Conservation (phyloP, 2,329 filamentous ascomycete genomes). For the Aspergillus sp. region DNA sequence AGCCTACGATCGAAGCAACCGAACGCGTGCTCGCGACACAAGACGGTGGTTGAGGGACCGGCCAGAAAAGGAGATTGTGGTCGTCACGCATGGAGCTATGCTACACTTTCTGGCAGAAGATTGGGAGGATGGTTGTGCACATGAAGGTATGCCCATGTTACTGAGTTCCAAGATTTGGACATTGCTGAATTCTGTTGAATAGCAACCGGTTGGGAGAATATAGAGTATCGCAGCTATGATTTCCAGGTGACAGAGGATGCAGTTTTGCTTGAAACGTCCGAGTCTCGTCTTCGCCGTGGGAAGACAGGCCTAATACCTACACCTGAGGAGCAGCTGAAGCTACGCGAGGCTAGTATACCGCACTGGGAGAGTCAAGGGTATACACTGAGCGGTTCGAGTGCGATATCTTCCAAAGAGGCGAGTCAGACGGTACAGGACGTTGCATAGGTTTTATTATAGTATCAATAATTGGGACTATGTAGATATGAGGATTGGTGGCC, state of each 20-base stretch:
- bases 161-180: neutral
- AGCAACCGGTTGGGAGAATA: constrained; percentile 68
- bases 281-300: constrained; percentile 7
- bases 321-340: constrained; percentile 1
- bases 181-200: neutral
- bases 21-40: constrained; percentile 4
- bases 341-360: neutral
- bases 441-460: too few relatives aligned
- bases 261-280: constrained; percentile 3
- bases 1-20: constrained; percentile 29
- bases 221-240: constrained; percentile 61
- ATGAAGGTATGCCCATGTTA: constrained; percentile 25
- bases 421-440: too few relatives aligned
- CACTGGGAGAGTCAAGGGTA: constrained; percentile 8
- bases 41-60: constrained; percentile 8
- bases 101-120: constrained; percentile 15
- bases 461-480: too few relatives aligned
- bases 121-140: constrained; percentile 53
- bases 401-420: neutral
- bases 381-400: neutral
- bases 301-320: neutral
- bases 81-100: constrained; percentile 12
- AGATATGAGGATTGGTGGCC: too few relatives aligned
- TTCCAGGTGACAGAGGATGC: constrained; percentile 34
- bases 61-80: constrained; percentile 10